Percentiles rank a stretch among this genome's conserved stretches.
phyloP scores from a whole-genome alignment of 2,329 filamentous ascomycete species.

The Alternaria angustiovoidea region DNA sequence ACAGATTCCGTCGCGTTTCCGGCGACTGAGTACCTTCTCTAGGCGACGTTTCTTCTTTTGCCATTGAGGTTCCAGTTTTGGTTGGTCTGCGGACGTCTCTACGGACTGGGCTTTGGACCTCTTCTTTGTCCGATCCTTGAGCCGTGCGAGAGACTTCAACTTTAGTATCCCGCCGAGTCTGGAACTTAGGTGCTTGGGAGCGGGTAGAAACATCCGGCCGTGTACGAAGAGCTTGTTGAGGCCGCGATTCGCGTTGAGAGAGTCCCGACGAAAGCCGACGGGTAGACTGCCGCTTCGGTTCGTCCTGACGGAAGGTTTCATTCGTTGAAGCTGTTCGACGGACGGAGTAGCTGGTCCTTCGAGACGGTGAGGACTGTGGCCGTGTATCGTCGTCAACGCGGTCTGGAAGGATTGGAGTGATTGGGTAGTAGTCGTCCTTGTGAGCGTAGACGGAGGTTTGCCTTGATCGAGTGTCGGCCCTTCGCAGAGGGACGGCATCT shows the following conservation, averaged over 20 bases:
- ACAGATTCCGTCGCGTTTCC: neutral
- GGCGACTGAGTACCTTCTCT: neutral
- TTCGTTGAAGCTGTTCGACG: constrained; percentile 18
- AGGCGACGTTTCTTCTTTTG: constrained; percentile 1
- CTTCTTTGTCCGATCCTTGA: neutral
- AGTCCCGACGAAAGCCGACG: neutral
- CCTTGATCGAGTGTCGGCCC: constrained; percentile 6
- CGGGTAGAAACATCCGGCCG: neutral
- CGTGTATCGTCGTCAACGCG: constrained; percentile 16
- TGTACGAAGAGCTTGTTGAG: neutral
- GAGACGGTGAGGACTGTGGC: constrained; percentile 8
- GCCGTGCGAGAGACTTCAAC: neutral
- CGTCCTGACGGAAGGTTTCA: constrained; percentile 3
- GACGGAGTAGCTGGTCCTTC: constrained; percentile 9
- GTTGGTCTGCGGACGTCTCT: neutral
- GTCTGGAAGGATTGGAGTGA: constrained; percentile 17
- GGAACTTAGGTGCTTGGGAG: neutral
- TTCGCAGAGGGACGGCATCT: constrained; percentile 11
- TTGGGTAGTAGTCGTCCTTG: constrained; percentile 28
- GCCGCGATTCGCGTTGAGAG: neutral
- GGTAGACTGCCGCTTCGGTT: neutral
- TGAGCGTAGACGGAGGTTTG: neutral
- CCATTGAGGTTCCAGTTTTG: neutral
- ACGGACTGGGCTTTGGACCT: neutral
- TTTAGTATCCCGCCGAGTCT: neutral